phyloP scores from a whole-genome alignment of 768 basidiomycete species.

The Calocybe gangraenosa region DNA sequence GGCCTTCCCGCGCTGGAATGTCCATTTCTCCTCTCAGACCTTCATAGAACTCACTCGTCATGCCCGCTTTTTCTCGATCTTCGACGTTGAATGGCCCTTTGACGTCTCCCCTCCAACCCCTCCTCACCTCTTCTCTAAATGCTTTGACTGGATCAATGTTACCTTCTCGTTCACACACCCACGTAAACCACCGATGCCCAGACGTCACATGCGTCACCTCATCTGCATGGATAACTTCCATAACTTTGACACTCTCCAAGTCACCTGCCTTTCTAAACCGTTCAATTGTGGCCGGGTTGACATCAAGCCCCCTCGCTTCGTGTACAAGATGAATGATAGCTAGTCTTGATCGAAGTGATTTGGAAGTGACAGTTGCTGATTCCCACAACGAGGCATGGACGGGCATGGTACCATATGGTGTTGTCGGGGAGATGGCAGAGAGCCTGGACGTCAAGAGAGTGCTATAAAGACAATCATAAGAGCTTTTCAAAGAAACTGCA shows the following conservation, averaged over 20 bases:
- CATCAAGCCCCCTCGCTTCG: conserved; percentile 80
- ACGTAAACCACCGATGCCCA: conserved; percentile 82
- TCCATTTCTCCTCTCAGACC: conserved; percentile 61
- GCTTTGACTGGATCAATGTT: conserved; percentile 53
- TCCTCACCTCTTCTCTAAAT: conserved; percentile 68
- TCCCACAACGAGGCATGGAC: conserved; percentile 83
- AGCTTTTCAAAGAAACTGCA: neutral
- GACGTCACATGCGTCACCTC: conserved; percentile 82
- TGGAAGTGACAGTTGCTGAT: conserved; percentile 62
- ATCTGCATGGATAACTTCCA: conserved; percentile 77
- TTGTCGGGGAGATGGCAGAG: conserved; percentile 53
- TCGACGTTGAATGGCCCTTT: conserved; percentile 82
- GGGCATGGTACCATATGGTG: conserved; percentile 68
- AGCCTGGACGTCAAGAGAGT: conserved; percentile 62
- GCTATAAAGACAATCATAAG: conserved; percentile 19
- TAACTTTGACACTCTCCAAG: conserved; percentile 55
- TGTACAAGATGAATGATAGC: conserved; percentile 86
- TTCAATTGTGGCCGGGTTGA: conserved; percentile 77
- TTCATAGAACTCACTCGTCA: conserved; percentile 71
- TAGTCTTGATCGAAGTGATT: conserved; percentile 65
- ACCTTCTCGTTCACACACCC: conserved; percentile 55
- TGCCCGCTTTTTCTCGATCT: conserved; percentile 68
- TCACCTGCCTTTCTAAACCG: conserved; percentile 67
- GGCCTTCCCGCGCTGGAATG: conserved; percentile 1
- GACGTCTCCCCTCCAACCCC: conserved; percentile 67